Evolutionary conservation across 345 rosid genomes (phyloP).

Genomic region (Pugionium dolabratum): DNA sequence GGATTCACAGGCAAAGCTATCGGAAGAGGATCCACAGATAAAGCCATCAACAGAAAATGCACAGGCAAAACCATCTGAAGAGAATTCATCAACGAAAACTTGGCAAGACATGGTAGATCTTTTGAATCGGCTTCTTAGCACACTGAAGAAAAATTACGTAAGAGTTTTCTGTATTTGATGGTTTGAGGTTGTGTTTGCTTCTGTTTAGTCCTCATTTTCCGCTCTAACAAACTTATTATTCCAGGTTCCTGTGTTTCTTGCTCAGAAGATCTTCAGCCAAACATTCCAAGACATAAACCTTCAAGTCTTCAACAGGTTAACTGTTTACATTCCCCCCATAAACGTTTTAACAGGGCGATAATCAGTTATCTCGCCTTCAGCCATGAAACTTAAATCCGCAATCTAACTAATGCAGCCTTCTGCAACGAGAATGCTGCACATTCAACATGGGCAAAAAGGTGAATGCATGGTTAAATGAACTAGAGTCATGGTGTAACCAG

Average conservation of each 20-base stretch:
- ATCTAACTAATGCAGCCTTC: constrained; percentile 54
- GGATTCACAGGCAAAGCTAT: not conserved
- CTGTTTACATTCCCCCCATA: constrained; percentile 5
- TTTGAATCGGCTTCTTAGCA: constrained; percentile 57
- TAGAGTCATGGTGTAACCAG: constrained; percentile 79
- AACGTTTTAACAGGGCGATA: constrained; percentile 1
- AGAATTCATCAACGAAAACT: constrained; percentile 50
- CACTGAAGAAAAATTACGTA: constrained; percentile 78
- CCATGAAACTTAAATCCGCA: constrained; percentile 9
- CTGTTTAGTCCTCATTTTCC: constrained; percentile 13
- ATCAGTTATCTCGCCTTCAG: constrained; percentile 17
- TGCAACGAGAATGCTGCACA: constrained; percentile 85
- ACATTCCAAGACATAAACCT: constrained; percentile 74
- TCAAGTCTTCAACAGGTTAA: constrained; percentile 81
- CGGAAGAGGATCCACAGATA: constrained; percentile 13
- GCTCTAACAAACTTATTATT: constrained; percentile 25
- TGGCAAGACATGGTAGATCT: constrained; percentile 67
- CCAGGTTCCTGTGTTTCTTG: constrained; percentile 81
- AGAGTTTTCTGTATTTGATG: constrained; percentile 34
- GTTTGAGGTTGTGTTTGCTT: constrained; percentile 7
- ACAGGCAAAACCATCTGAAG: constrained; percentile 32
- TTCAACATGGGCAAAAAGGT: constrained; percentile 83
- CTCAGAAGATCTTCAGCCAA: constrained; percentile 70
- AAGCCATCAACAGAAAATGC: constrained; percentile 21
- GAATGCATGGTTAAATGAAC: constrained; percentile 68